Conservation (phyloP, 1,284 basidiomycete genomes). For the Fomitopsis palustris region DNA sequence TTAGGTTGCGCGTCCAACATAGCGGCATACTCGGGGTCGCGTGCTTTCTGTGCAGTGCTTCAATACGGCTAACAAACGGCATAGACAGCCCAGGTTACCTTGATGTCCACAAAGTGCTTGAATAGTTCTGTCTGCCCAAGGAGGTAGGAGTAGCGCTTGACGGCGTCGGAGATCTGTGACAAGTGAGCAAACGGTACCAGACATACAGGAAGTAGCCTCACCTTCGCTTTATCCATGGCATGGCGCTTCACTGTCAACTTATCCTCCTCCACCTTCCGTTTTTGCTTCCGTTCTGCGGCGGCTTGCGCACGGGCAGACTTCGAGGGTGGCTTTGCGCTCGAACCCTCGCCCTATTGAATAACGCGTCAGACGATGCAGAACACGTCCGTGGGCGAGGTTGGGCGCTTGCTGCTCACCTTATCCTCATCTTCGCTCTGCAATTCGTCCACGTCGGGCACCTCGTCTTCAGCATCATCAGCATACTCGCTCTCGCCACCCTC, state of each 20-base stretch:
- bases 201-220: conserved; percentile 23
- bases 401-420: conserved; percentile 27
- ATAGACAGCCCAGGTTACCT: conserved; percentile 44
- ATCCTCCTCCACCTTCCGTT: conserved; percentile 65
- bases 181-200: neutral
- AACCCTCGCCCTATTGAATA: conserved; percentile 21
- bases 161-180: conserved; percentile 81
- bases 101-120: conserved; percentile 94
- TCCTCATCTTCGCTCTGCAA: conserved; percentile 54
- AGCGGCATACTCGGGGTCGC: conserved; percentile 92
- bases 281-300: conserved; percentile 49
- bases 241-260: conserved; percentile 65
- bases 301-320: conserved; percentile 36
- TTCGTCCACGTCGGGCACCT: conserved; percentile 57
- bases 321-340: conserved; percentile 33
- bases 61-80: neutral
- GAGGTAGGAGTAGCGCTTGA: conserved; percentile 93
- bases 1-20: conserved; percentile 84
- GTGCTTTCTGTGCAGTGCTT: conserved; percentile 58
- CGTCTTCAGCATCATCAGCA: conserved; percentile 38
- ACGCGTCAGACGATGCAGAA: conserved; percentile 8
- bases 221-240: conserved; percentile 84
- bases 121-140: conserved; percentile 95
- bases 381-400: conserved; percentile 13
- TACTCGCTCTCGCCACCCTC: conserved; percentile 70